Conservation (phyloP, 2,329 filamentous ascomycete genomes). For the Aurifilum marmelostoma region DNA sequence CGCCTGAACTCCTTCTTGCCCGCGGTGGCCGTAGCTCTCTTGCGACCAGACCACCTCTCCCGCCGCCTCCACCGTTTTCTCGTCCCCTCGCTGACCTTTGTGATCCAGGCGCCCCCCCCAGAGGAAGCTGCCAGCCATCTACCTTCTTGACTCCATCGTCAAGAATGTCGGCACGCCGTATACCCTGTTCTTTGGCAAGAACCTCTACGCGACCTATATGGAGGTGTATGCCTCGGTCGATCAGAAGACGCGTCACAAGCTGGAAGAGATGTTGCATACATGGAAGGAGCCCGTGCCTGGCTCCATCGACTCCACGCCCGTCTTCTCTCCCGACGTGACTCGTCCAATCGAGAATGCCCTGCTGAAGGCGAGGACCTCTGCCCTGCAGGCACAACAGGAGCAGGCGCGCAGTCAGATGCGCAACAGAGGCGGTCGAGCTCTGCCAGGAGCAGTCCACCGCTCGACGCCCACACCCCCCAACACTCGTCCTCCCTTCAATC, state of each 20-base stretch:
- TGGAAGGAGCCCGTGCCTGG: slow-evolving; percentile 98
- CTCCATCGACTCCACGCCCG: slow-evolving; percentile 87
- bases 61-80: too few relatives aligned
- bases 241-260: slow-evolving; percentile 77
- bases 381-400: slow-evolving; percentile 62
- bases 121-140: slow-evolving; percentile 93
- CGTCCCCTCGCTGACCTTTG: slow-evolving; percentile 33
- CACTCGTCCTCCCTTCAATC: slow-evolving; percentile 41
- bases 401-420: slow-evolving; percentile 59
- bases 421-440: slow-evolving; percentile 52
- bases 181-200: slow-evolving; percentile 89
- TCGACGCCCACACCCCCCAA: slow-evolving; percentile 76
- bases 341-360: slow-evolving; percentile 92
- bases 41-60: background rate
- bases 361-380: slow-evolving; percentile 73
- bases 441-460: slow-evolving; percentile 57
- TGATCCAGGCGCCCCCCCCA: slow-evolving; percentile 75
- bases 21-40: slow-evolving; percentile 1
- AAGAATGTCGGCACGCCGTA: slow-evolving; percentile 99
- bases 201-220: slow-evolving; percentile 95
- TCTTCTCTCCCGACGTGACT: slow-evolving; percentile 86
- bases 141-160: slow-evolving; percentile 96
- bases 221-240: slow-evolving; percentile 92
- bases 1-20: slow-evolving; percentile 2
- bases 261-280: slow-evolving; percentile 96